Conservation (phyloP, 2,329 filamentous ascomycete genomes). For the Coniochaeta sp. region DNA sequence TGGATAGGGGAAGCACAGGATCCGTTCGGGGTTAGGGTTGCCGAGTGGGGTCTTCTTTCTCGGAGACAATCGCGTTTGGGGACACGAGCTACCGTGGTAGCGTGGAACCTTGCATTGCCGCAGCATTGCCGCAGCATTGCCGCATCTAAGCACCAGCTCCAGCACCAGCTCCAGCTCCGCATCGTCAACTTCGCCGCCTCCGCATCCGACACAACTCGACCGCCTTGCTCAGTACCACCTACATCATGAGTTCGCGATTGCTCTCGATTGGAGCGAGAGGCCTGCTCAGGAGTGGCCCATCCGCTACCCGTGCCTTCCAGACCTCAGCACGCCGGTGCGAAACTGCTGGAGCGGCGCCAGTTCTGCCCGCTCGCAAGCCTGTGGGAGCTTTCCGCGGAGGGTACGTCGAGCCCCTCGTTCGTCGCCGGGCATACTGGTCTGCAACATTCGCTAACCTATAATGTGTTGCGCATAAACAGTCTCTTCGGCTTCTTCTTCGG, state of each 20-base stretch:
- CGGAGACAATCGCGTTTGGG: too few relatives aligned
- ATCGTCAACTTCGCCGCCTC: not conserved
- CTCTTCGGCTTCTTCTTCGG: constrained; percentile 89
- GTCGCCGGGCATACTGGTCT: not conserved
- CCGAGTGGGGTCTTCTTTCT: too few relatives aligned
- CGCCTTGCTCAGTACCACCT: not conserved
- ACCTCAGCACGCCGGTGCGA: constrained; percentile 36
- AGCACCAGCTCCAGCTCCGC: not conserved
- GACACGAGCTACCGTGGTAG: too few relatives aligned
- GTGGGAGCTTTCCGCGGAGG: constrained; percentile 55
- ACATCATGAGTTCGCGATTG: constrained; percentile 39
- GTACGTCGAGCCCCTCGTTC: constrained; percentile 39
- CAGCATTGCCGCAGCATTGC: too few relatives aligned
- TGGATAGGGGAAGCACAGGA: too few relatives aligned
- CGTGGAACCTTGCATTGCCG: not conserved
- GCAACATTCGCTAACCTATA: constrained; percentile 3
- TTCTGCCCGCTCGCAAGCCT: constrained; percentile 49
- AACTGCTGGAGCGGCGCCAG: constrained; percentile 28
- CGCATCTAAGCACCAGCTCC: not conserved
- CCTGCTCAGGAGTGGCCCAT: constrained; percentile 19
- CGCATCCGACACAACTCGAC: not conserved
- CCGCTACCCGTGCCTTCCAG: constrained; percentile 37
- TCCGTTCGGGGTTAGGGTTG: too few relatives aligned
- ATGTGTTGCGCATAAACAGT: constrained; percentile 35
- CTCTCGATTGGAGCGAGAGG: constrained; percentile 29